Evolutionary conservation across 1,139 yeast species (phyloP), one percentile per base, ranked within the genome.

Genomic region (Geotrichum histeridarum): DNA sequence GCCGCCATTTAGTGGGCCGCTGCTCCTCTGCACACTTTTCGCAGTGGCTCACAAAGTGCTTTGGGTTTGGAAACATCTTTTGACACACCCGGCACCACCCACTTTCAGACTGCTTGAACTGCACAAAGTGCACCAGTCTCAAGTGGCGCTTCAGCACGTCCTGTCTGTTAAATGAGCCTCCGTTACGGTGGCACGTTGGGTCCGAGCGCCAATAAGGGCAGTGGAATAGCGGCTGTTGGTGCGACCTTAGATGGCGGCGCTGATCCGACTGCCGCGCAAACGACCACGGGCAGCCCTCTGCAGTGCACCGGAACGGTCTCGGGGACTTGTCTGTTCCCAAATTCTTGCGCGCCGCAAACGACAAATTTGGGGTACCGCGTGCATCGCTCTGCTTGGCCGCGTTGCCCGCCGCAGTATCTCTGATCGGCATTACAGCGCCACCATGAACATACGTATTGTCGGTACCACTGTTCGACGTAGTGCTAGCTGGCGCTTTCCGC

Each of bases 91-190:
- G 70, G 66, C 89, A 83, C 82, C 83, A 80, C 5, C 89, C 89
- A 2, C 81, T 75, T 48, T 80, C 85, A 11, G 75, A 73, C 56
- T 70, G 64, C 54, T 69, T 67, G 57, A 68, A 65, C 56, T 64
- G 80, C 32, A 80, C 82, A 64, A 75, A 82, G 68, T 85, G 91
- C 31, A 84, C 86, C 51, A 84, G 72, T 55, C 79, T 75, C 55
- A 85, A 71, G 66, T 85, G 91, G 51, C 91, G 74, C 61, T 84
- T 84, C 58, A 84, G 70, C 35, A 84, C 90, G 62, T 85, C 91
- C 55, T 83, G 70, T 51, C 91, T 72, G 62, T 80, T 81, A 67
- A 85, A 85, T 0, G 86, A 79, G 4, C 90, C 90, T 11, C 85
- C 86, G 59, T 83, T 83, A 51, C 84, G 75, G 65, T 84, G 91